Conservation (phyloP, 495 filamentous ascomycete species). For the Lophiotrema nucula region DNA sequence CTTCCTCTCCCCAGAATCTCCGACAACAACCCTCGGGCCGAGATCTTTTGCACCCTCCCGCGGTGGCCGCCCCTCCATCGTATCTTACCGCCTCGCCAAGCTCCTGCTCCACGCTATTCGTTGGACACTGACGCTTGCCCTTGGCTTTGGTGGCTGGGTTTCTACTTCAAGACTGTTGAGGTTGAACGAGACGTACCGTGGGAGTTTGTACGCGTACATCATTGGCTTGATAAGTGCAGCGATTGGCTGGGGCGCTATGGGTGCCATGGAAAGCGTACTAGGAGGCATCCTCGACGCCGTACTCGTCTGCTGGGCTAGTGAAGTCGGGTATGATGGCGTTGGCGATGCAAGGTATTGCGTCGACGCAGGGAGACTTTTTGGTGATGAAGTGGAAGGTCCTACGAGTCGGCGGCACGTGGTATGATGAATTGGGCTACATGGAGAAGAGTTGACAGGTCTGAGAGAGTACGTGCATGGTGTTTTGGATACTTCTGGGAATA, state of each 20-base stretch:
- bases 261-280: constrained; percentile 92
- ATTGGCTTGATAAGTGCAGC: constrained; percentile 86
- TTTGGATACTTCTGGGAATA: no score
- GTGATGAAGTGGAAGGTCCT: constrained; percentile 47
- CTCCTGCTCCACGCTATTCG: constrained; percentile 86
- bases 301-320: constrained; percentile 90
- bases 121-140: constrained; percentile 79
- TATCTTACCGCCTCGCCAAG: constrained; percentile 85
- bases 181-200: constrained; percentile 54
- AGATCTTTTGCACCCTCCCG: constrained; percentile 52
- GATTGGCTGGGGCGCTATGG: constrained; percentile 92
- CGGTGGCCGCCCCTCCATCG: constrained; percentile 42
- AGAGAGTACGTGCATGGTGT: no score
- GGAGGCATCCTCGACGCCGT: constrained; percentile 89
- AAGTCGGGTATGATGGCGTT: constrained; percentile 64
- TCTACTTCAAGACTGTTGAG: constrained; percentile 73
- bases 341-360: constrained; percentile 77
- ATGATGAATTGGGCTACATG: no score
- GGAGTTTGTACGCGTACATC: constrained; percentile 94
- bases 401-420: no score
- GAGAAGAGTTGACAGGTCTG: no score
- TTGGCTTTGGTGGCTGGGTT: constrained; percentile 98
- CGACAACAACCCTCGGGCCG: constrained; percentile 61
- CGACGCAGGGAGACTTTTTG: constrained; percentile 81
- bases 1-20: constrained; percentile 61